Evolutionary conservation across 768 basidiomycete genomes (phyloP).

Genomic region (Tulasnella sp.): DNA sequence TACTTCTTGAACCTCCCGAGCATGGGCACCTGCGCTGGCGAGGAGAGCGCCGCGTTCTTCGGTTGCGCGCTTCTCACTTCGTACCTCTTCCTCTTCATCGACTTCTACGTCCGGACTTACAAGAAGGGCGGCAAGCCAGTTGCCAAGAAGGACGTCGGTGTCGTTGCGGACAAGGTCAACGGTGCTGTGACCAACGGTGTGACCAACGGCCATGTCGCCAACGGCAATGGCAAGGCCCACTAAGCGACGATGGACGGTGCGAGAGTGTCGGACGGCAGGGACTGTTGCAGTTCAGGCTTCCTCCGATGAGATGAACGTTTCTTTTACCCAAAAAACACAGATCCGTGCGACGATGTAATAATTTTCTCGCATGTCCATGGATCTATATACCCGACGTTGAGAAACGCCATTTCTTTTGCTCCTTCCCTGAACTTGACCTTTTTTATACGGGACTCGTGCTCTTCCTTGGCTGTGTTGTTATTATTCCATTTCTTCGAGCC

Average conservation of each 20-base stretch:
- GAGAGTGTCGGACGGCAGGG: neutral
- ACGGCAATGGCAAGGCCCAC: neutral
- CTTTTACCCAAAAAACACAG: neutral
- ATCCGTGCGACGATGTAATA: neutral
- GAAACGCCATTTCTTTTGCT: neutral
- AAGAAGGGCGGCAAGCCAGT: slow-evolving; percentile 4
- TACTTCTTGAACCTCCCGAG: slow-evolving; percentile 51
- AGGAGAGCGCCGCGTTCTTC: slow-evolving; percentile 75
- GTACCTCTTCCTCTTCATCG: slow-evolving; percentile 92
- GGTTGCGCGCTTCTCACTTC: slow-evolving; percentile 81
- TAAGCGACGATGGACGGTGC: neutral
- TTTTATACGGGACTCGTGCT: neutral
- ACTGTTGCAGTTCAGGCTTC: neutral
- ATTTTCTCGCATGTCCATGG: neutral
- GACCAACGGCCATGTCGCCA: slow-evolving; percentile 5
- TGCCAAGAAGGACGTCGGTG: neutral
- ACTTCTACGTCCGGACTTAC: slow-evolving; percentile 58
- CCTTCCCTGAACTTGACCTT: neutral
- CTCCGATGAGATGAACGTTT: neutral
- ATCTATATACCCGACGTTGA: neutral
- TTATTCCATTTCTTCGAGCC: neutral
- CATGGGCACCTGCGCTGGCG: slow-evolving; percentile 75
- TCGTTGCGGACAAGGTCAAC: neutral
- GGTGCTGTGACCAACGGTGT: neutral
- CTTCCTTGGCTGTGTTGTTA: neutral